Base-by-base conservation (phyloP, 148 eudicot species). In the Persicaria maculosa region DNA sequence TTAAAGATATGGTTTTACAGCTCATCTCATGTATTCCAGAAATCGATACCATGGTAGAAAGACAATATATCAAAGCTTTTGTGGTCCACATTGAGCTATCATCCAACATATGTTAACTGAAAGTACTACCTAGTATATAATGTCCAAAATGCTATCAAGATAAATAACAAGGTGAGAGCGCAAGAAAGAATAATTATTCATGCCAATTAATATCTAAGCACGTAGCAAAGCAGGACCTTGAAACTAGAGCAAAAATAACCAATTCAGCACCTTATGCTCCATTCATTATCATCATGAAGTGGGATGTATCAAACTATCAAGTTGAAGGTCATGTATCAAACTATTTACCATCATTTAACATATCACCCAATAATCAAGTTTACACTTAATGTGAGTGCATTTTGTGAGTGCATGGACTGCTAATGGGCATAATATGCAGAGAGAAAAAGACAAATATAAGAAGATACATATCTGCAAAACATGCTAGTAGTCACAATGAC, bases 251-350 rank as follows among this genome's bases (percentile, higher is more conserved):
- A 14, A 20, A 64, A 64, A 36, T 3, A 6, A 12, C 15, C 5
- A 15, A 8, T 15, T 40, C 68, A 31, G 58, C 79, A 93, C 98
- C 98, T 89, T 73, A 93, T 93, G 72, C 81, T 87, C 97, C 97
- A 93, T 76, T 93, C 98, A 84, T 93, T 93, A 74, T 93, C 98
- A 64, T 46, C 86, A 76, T 91, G 98, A 80, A 93, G 68, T 72
- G 97, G 89, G n/a, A n/a, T n/a, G n/a, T n/a, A n/a, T n/a, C n/a
- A n/a, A n/a, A n/a, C n/a, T n/a, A n/a, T n/a, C n/a, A n/a, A n/a
- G n/a, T n/a, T n/a, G n/a, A n/a, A n/a, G n/a, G n/a, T n/a, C n/a
- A n/a, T n/a, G n/a, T n/a, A n/a, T n/a, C n/a, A n/a, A n/a, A n/a
- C n/a, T n/a, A n/a, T n/a, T 43, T 48, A 48, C 70, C 70, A 40